Evolutionary conservation across 139 green algal species (phyloP), one percentile per base, ranked within the genome.

Genomic region (Chlamydomonas sp.): DNA sequence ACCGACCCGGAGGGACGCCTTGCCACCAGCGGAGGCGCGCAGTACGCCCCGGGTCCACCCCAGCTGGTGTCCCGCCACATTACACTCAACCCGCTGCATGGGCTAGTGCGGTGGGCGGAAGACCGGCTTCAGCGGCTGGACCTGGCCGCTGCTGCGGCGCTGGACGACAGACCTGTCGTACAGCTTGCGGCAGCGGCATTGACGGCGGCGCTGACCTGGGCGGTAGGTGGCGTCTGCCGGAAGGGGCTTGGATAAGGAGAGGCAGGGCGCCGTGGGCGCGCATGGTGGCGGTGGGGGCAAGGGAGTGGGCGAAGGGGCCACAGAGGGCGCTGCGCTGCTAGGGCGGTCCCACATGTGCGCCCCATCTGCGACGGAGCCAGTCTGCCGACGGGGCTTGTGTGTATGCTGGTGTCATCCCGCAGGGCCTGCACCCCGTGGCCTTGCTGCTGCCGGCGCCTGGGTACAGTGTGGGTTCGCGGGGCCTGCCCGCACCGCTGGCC

Each of bases 61-160:
- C 71, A 86, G 71, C 82, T 86, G 18, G 60, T 79, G n/a, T 62
- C 18, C 31, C 82, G 82, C 20, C 69, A 63, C 59, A n/a, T 86
- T 1, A 73, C 82, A 5, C 20, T 86, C 71, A 86, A 86, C 69
- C 82, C 82, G 1, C n/a, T 86, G 61, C 71, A 86, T 10, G 82
- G 82, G 4, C 71, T 79, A 61, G 71, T 9, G 18, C n/a, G n/a
- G 58, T 72, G 60, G 71, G 60, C 20, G 16, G 60, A 17, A n/a
- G 60, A 4, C 9, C 71, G 4, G 10, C 49, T 77, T 10, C 5
- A 5, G 0, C 16, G 60, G 9, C 1, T 79, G 18, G 82, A 86
- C 31, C 60, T 62, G 69, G 82, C 59, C 9, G 6, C 63, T 4
- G 82, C 82, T 60, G 20, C 82, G 20, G 12, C n/a, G 20, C 8